Conservation (phyloP, 768 basidiomycete species). For the Termitomyces sp. region DNA sequence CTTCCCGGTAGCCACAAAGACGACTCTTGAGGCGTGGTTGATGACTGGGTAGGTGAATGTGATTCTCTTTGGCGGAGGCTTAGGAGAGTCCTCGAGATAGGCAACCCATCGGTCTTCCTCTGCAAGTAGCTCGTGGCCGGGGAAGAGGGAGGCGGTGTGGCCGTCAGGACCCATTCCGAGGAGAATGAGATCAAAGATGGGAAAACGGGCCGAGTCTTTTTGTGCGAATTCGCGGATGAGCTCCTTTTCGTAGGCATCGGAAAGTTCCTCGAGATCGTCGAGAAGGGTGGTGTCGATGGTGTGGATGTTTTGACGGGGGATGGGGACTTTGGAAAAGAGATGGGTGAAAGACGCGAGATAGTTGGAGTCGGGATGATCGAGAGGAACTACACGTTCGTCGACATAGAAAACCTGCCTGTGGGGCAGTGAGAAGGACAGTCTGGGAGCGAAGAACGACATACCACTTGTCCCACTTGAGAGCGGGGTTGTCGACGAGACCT, state of each 20-base stretch:
- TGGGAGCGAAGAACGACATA: slow-evolving; percentile 26
- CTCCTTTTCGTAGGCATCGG: slow-evolving; percentile 74
- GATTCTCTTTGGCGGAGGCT: slow-evolving; percentile 85
- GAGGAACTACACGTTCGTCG: slow-evolving; percentile 92
- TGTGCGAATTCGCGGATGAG: slow-evolving; percentile 90
- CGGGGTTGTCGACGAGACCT: slow-evolving; percentile 56
- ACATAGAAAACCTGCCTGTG: slow-evolving; percentile 95
- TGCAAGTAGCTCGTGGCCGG: slow-evolving; percentile 77
- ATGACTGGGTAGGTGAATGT: slow-evolving; percentile 91
- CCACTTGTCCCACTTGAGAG: slow-evolving; percentile 94
- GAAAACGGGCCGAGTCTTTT: slow-evolving; percentile 92
- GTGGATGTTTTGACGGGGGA: slow-evolving; percentile 75
- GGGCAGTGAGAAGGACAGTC: not conserved
- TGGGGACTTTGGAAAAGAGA: slow-evolving; percentile 80
- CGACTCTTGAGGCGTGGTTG: slow-evolving; percentile 83
- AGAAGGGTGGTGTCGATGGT: slow-evolving; percentile 65
- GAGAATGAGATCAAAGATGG: slow-evolving; percentile 94
- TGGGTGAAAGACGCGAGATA: slow-evolving; percentile 67
- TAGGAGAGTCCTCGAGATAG: slow-evolving; percentile 87
- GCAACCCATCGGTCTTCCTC: slow-evolving; percentile 96
- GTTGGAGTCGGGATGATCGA: slow-evolving; percentile 92
- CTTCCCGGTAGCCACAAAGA: slow-evolving; percentile 82
- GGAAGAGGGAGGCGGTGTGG: slow-evolving; percentile 98
- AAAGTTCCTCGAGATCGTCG: slow-evolving; percentile 72
- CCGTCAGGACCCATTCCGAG: slow-evolving; percentile 97